Evolutionary conservation across 129 eudicot genomes (phyloP).

Genomic region (Tanacetum coccineum): DNA sequence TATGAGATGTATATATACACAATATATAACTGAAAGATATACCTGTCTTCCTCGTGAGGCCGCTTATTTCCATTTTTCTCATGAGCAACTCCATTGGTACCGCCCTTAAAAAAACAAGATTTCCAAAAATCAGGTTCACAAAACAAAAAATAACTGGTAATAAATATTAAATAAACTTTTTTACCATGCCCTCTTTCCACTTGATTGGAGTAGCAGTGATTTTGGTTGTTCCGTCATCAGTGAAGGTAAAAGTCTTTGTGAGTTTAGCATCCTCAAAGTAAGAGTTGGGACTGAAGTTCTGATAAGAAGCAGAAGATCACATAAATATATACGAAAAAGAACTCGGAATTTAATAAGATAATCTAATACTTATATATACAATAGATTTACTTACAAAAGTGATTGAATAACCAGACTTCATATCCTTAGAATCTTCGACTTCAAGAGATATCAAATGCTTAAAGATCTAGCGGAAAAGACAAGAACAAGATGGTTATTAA

Average conservation of each 20-base stretch:
- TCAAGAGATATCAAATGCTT: slow-evolving; percentile 11
- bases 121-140: not conserved
- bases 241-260: not conserved
- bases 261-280: slow-evolving; percentile 11
- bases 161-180: not conserved
- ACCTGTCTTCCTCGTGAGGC: slow-evolving; percentile 69
- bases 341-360: too few species aligned
- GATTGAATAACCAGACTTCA: slow-evolving; percentile 10
- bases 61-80: slow-evolving; percentile 76
- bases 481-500: not conserved
- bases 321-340: not conserved
- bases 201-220: slow-evolving; percentile 9
- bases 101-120: slow-evolving; percentile 36
- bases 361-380: not conserved
- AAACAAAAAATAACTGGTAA: not conserved
- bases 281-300: slow-evolving; percentile 11
- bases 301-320: not conserved
- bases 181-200: slow-evolving; percentile 18
- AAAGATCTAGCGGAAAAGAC: slow-evolving; percentile 1
- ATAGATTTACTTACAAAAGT: slow-evolving; percentile 7
- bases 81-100: slow-evolving; percentile 51
- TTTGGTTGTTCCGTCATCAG: slow-evolving; percentile 9
- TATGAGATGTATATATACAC: not conserved
- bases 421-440: slow-evolving; percentile 11
- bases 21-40: not conserved